phyloP scores from a whole-genome alignment of 2,329 filamentous ascomycete species.

The Verticillium alfalfae region DNA sequence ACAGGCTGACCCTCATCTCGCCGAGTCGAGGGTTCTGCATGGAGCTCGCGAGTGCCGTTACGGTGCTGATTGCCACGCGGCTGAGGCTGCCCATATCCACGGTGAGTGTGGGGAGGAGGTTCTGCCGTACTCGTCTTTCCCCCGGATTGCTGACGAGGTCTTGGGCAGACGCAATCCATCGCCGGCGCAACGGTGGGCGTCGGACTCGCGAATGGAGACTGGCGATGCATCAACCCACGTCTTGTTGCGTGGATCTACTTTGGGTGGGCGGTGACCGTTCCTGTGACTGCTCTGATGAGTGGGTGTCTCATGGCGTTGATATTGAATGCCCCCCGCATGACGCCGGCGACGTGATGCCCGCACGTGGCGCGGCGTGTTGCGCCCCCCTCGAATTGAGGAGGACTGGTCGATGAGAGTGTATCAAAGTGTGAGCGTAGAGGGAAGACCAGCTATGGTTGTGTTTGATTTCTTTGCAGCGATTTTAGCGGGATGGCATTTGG shows the following conservation, averaged over 20 bases:
- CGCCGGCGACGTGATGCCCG: background rate
- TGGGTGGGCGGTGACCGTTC: slow-evolving; percentile 47
- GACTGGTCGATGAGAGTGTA: too few species aligned
- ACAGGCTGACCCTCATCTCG: slow-evolving; percentile 49
- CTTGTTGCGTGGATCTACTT: slow-evolving; percentile 40
- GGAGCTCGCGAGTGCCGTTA: slow-evolving; percentile 45
- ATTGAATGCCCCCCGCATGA: slow-evolving; percentile 43
- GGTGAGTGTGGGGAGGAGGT: background rate
- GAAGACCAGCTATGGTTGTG: too few species aligned
- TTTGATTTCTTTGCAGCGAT: too few species aligned
- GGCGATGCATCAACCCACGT: slow-evolving; percentile 42
- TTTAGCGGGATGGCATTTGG: too few species aligned
- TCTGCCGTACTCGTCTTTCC: too few species aligned
- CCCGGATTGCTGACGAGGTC: background rate
- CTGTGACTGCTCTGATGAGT: slow-evolving; percentile 41
- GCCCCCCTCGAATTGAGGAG: too few species aligned
- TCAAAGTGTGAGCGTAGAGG: too few species aligned
- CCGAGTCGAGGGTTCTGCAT: slow-evolving; percentile 46
- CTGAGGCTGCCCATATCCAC: slow-evolving; percentile 41
- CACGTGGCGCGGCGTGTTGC: too few species aligned
- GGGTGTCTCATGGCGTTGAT: slow-evolving; percentile 50
- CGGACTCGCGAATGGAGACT: slow-evolving; percentile 43
- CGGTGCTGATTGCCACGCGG: slow-evolving; percentile 48
- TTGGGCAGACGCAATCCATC: slow-evolving; percentile 39
- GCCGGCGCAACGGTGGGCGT: slow-evolving; percentile 46